These are phyloP conservation scores for Diaporthe citrichinensis DNA, from an alignment of 2,329 filamentous ascomycete genomes.

Conservation along the genomic window DNA sequence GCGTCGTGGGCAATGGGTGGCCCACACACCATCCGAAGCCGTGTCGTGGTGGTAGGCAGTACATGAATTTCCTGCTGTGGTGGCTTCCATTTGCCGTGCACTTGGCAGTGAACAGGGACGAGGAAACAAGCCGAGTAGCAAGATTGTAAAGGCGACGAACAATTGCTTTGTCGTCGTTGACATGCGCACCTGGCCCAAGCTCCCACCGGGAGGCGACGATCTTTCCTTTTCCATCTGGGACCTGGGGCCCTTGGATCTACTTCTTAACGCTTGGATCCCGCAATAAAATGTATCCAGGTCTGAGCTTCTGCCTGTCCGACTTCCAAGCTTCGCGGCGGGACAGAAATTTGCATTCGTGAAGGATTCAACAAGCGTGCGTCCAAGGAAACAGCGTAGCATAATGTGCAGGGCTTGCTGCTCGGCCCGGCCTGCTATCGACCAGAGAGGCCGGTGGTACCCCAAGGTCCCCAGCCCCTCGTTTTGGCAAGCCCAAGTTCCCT, in stretches of 20 bases:
- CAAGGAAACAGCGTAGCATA: slow-evolving; percentile 17
- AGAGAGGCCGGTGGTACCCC: slow-evolving; percentile 5
- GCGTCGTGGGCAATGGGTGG: neutral
- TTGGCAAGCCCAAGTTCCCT: slow-evolving; percentile 25
- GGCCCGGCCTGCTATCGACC: slow-evolving; percentile 1
- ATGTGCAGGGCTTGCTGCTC: slow-evolving; percentile 25
- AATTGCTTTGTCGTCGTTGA: slow-evolving; percentile 14
- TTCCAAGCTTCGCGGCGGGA: neutral
- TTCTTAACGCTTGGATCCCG: slow-evolving; percentile 25
- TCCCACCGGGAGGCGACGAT: slow-evolving; percentile 8
- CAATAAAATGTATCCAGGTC: slow-evolving; percentile 5
- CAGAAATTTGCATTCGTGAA: neutral
- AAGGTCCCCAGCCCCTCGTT: slow-evolving; percentile 28
- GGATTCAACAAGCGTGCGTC: neutral
- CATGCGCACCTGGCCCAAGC: slow-evolving; percentile 19
- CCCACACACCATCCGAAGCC: neutral
- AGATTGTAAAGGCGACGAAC: neutral
- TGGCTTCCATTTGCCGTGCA: neutral
- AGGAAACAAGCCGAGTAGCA: neutral
- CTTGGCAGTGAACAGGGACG: neutral
- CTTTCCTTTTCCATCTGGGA: slow-evolving; percentile 6
- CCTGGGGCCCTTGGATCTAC: neutral
- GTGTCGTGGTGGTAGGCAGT: neutral
- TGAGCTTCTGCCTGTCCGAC: neutral
- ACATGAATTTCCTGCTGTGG: neutral